Evolutionary conservation across 441 rosid genomes (phyloP).

Genomic region (Mallotus repandus): DNA sequence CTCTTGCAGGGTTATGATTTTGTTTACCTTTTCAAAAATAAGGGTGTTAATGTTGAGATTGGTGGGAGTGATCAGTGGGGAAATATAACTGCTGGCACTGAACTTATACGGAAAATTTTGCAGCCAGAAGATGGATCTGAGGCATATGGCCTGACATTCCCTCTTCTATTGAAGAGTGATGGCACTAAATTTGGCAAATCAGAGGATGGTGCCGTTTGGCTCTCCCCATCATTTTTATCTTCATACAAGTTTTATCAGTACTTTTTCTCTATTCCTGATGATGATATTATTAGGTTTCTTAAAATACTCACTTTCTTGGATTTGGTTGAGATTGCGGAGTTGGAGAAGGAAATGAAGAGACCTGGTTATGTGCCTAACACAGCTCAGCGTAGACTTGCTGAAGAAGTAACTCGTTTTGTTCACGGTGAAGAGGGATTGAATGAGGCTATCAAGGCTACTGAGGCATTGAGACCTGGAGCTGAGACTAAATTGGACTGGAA

Average conservation of each 20-base stretch:
- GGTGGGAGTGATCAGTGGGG: slow-evolving; percentile 99
- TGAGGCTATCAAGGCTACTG: slow-evolving; percentile 89
- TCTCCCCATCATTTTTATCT: slow-evolving; percentile 66
- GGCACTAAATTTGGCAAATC: slow-evolving; percentile 95
- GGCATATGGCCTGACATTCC: slow-evolving; percentile 85
- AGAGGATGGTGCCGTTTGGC: slow-evolving; percentile 97
- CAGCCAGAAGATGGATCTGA: slow-evolving; percentile 60
- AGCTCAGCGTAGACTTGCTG: slow-evolving; percentile 80
- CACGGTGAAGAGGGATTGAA: slow-evolving; percentile 87
- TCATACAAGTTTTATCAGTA: slow-evolving; percentile 94
- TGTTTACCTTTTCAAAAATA: slow-evolving; percentile 56
- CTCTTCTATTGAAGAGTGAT: slow-evolving; percentile 80
- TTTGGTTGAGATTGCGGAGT: slow-evolving; percentile 58
- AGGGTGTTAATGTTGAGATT: slow-evolving; percentile 83
- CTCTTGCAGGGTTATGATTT: slow-evolving; percentile 89
- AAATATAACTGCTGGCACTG: slow-evolving; percentile 91
- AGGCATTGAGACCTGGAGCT: slow-evolving; percentile 88
- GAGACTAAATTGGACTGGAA: slow-evolving; percentile 92
- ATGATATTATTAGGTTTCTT: slow-evolving; percentile 75
- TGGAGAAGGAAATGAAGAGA: slow-evolving; percentile 65
- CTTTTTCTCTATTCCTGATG: slow-evolving; percentile 85
- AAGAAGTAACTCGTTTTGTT: slow-evolving; percentile 87
- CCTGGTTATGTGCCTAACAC: slow-evolving; percentile 74
- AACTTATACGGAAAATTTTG: slow-evolving; percentile 70
- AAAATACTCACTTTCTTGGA: slow-evolving; percentile 74